Base-by-base conservation (phyloP, 78 protist species). In the Acrasis kona region DNA sequence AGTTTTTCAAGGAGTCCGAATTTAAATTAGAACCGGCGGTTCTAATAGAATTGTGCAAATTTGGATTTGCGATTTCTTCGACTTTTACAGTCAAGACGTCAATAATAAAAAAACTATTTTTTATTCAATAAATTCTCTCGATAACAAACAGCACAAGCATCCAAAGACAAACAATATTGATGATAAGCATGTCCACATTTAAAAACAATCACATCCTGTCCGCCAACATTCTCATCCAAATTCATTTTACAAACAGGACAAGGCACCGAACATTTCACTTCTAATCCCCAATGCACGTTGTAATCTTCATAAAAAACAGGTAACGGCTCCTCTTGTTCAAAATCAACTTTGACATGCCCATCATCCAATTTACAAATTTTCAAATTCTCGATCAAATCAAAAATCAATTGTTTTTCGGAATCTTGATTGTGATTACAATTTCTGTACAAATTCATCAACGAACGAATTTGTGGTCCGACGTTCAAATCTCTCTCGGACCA, bases 161-260 rank as follows among this genome's bases (percentile, higher is more conserved):
- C 61, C 19, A n/a, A 50, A 50, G 61, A 19, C 19, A 50, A 19
- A 50, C 61, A 50, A n/a, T 50, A n/a, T 50, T 19, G 19, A 50
- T 50, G 61, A 50, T n/a, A 50, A n/a, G 61, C 19, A 50, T 50
- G 61, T n/a, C 61, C 61, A 50, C 61, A 50, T 50, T 50, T 50
- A 19, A 50, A 50, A 19, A 19, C 19, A n/a, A 50, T n/a, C 34
- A 50, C 19, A n/a, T 50, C 19, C 34, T 50, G 19, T n/a, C 19
- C 19, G 61, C 34, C 61, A 50, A 50, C 19, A n/a, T n/a, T n/a
- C n/a, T n/a, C n/a, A n/a, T n/a, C n/a, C n/a, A n/a, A n/a, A n/a
- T 19, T 19, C 19, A 50, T n/a, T 50, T 50, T 50, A 50, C 61
- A 50, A 50, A 50, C 61, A n/a, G 19, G 61, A 50, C 61, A 50